Evolutionary conservation across 345 rosid species (phyloP), one percentile per base, ranked within the genome.

Genomic region (Populus alba): DNA sequence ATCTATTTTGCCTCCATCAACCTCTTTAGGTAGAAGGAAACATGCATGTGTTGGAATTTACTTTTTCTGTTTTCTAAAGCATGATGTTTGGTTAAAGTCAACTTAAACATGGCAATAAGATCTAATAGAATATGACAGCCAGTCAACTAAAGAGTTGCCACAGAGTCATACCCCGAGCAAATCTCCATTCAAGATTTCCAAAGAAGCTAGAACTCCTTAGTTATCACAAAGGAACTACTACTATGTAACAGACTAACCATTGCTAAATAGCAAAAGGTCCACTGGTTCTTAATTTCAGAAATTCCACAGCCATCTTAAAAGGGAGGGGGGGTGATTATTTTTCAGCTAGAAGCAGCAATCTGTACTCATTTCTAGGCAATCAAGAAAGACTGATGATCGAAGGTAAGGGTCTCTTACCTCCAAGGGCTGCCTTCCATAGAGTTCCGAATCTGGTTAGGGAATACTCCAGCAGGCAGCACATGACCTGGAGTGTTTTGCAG

Each of bases 401-500:
- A 77, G 75, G 74, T 35, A 51, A 84, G 73, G 83, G 81, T 80
- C 65, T 15, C 75, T 71, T 70, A 96, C 99, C 99, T 94, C 87
- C 95, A 94, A 81, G 92, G 83, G 81, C 87, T 85, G 76, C 90
- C 92, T 83, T 94, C 97, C 38, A 83, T 37, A 4, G 94, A 75
- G 70, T 85, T 83, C 81, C 81, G 97, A 68, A 83, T 78, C 84
- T 89, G 97, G 51, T 84, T 82, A 49, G 97, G 94, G 83, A 94
- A 88, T 66, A 87, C 77, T 67, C 97, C 97, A 72, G 91, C 83
- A 75, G 95, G 88, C 37, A 87, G 80, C 41, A 87, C 75, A 67
- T 75, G 87, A 20, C 81, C 94, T 63, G 90, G 82, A 82, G 76
- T 71, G 75, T 87, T 90, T 80, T 87, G 97, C 67, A 75, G 85